Evolutionary conservation across 768 basidiomycete species (phyloP), one percentile per base, ranked within the genome.

Genomic region (Hygrocybe punicea): DNA sequence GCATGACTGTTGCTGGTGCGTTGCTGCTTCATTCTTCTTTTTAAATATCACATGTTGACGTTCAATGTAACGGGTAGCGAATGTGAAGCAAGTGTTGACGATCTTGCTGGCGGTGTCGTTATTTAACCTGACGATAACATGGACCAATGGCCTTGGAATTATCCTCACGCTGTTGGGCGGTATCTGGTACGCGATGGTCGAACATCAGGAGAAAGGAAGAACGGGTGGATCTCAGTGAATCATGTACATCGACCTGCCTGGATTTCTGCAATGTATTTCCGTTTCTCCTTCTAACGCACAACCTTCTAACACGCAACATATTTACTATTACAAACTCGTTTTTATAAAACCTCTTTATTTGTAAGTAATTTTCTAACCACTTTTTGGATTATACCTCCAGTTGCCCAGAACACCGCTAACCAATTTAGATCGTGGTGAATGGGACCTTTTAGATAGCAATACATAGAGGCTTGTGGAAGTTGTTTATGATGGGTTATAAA

Each of bases 61-160:
- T 36, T n/a, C 40, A 4, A 21, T 14, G 35, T 17, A 14, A 17
- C 29, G 23, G 57, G 3, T 63, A 90, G 91, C 85, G 52, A 93
- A 94, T 69, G 86, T 96, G 50, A 98, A 98, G 71, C 95, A 97
- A 67, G 95, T 94, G 9, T 69, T 97, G 64, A 96, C 94, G 2
- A 85, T 97, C 56, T 76, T 93, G 9, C 83, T 87, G 44, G 91
- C 93, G 0, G 92, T 98, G 5, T 61, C 78, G 36, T 78, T 98
- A 23, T 99, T 98, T 70, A 73, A 93, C 68, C 73, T 98, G 44
- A 81, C 82, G 3, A 91, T 98, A 69, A 89, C 86, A 9, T 76
- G 79, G 21, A 80, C 80, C 59, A 99, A 99, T 67, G 86, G 81
- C 7, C 60, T 90, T 42, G 97, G 97, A 1, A 95, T 99, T 55